Evolutionary conservation across 495 filamentous ascomycete genomes (phyloP).

Genomic region (Astrothelium subdiscretum): DNA sequence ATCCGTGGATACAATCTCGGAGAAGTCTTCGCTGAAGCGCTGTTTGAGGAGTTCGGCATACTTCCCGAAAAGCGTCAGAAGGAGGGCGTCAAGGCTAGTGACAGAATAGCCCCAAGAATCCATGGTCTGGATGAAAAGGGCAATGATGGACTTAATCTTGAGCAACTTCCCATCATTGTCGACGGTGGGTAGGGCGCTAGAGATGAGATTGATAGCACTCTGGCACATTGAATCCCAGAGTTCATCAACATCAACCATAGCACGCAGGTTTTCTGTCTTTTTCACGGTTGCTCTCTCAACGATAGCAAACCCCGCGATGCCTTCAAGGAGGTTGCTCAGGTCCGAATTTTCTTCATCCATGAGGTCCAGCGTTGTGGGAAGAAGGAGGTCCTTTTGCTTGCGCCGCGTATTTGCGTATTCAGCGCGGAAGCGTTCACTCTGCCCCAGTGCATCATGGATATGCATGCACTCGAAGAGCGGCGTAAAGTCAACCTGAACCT

Average conservation of each 20-base stretch:
- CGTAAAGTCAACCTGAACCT: slow-evolving; percentile 85
- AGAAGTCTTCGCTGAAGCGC: slow-evolving; percentile 85
- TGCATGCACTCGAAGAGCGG: slow-evolving; percentile 92
- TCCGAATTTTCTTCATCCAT: slow-evolving; percentile 60
- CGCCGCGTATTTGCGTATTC: slow-evolving; percentile 85
- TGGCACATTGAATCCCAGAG: slow-evolving; percentile 98
- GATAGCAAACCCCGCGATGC: slow-evolving; percentile 93
- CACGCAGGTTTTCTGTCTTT: slow-evolving; percentile 67
- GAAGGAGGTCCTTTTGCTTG: slow-evolving; percentile 79
- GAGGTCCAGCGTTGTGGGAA: slow-evolving; percentile 61
- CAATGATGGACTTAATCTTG: slow-evolving; percentile 84
- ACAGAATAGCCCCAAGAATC: slow-evolving; percentile 87
- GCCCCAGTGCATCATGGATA: slow-evolving; percentile 90
- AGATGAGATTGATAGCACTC: slow-evolving; percentile 65
- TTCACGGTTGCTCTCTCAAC: slow-evolving; percentile 90
- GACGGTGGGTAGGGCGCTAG: slow-evolving; percentile 61
- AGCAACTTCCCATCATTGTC: slow-evolving; percentile 74
- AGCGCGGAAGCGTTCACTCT: slow-evolving; percentile 75
- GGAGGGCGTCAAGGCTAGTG: slow-evolving; percentile 64
- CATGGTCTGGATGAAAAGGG: slow-evolving; percentile 96
- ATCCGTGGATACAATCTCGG: slow-evolving; percentile 90
- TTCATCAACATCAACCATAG: slow-evolving; percentile 84
- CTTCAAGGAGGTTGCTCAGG: slow-evolving; percentile 76
- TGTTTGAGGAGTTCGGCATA: slow-evolving; percentile 86
- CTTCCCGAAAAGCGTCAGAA: slow-evolving; percentile 79